Evolutionary conservation across 768 basidiomycete species (phyloP), one percentile per base, ranked within the genome.

Genomic region (Pleurotus djamor): DNA sequence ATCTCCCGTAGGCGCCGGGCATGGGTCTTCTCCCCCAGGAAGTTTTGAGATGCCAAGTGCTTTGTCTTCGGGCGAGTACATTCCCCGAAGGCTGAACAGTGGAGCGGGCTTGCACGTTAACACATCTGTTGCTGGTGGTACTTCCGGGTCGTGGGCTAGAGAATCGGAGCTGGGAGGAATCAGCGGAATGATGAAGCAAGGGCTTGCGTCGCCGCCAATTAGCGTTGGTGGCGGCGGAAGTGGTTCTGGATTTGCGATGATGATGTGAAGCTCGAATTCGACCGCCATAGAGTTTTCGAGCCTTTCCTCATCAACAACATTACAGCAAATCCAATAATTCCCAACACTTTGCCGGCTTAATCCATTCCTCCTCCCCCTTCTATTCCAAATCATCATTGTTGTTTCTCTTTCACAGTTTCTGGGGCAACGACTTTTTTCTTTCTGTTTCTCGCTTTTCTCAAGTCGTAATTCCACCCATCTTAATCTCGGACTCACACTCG

Each of bases 171-270:
- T 57, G 59, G 48, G 37, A 45, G 54, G 54, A 47, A 59, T 59
- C 44, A 56, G 61, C 51, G 59, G 57, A 37, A 61, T 66, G 65
- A 60, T 63, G 62, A 63, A 63, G 62, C 50, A 41, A 56, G 47
- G 49, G 14, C 54, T 60, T 12, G 48, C 44, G 34, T 54, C 60
- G 33, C 57, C 57, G 6, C 51, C 62, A 13, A 52, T 55, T 47
- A 59, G 41, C 51, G 59, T 50, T 50, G 63, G 55, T 45, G 60
- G 60, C 13, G 60, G 58, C 21, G 61, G 56, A 28, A 59, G 52
- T 21, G 61, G 61, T 9, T 47, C 58, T 49, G 59, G 61, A n/a
- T 66, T 64, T 51, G 38, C 57, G 61, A 59, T 62, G 65, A 62
- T 66, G 61, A 66, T 64, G 63, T 63, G 54, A 57, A 44, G 21